Percentiles rank a stretch among this genome's conserved stretches.
These are phyloP conservation scores for Articulospora tetracladia DNA, from an alignment of 495 filamentous ascomycete species.

Conservation along the genomic window DNA sequence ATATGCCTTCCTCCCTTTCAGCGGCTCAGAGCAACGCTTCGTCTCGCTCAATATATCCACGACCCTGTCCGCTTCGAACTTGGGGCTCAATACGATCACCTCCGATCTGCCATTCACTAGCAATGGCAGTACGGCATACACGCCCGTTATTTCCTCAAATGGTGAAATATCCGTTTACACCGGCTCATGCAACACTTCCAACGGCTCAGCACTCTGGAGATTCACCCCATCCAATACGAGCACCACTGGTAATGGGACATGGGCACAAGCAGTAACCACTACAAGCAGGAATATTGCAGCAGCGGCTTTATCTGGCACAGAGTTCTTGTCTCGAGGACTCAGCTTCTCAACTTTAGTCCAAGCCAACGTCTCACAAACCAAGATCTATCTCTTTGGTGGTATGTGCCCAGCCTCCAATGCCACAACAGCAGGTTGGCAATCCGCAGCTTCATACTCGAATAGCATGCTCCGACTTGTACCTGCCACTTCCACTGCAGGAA, in stretches of 20 bases:
- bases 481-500: neutral
- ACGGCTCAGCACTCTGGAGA: slow-evolving; percentile 48
- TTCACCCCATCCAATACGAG: slow-evolving; percentile 37
- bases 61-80: slow-evolving; percentile 45
- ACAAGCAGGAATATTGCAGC: slow-evolving; percentile 19
- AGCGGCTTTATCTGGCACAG: slow-evolving; percentile 44
- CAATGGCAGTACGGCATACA: slow-evolving; percentile 36
- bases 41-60: slow-evolving; percentile 61
- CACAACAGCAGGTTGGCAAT: slow-evolving; percentile 48
- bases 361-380: slow-evolving; percentile 38
- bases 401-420: slow-evolving; percentile 68
- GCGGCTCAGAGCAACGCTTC: slow-evolving; percentile 36
- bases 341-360: slow-evolving; percentile 59
- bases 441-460: slow-evolving; percentile 71
- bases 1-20: slow-evolving; percentile 24
- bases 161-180: slow-evolving; percentile 67
- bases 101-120: slow-evolving; percentile 60
- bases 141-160: slow-evolving; percentile 57
- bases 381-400: slow-evolving; percentile 77
- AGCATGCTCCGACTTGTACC: slow-evolving; percentile 60
- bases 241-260: slow-evolving; percentile 51
- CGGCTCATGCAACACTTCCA: slow-evolving; percentile 57
- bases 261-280: slow-evolving; percentile 34
- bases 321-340: slow-evolving; percentile 64
- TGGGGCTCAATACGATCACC: slow-evolving; percentile 53